Conservation (phyloP, 805 yeast genomes). For the Metschnikowia rubicola region DNA sequence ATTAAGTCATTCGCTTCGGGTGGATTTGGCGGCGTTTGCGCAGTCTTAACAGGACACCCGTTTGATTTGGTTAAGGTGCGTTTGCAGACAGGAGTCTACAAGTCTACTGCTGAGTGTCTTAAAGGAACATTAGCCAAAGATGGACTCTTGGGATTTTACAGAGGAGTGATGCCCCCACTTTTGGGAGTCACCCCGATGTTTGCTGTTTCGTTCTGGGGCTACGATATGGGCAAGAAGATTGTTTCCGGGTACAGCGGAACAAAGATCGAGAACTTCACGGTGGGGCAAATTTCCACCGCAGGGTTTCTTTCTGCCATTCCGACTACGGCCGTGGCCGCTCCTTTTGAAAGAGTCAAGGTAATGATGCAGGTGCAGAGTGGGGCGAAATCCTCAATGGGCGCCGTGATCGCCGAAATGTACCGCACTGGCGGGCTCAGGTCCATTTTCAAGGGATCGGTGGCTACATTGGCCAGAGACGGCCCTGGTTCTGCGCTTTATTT, state of each 20-base stretch:
- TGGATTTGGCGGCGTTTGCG: constrained; percentile 95
- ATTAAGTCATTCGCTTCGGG: constrained; percentile 86
- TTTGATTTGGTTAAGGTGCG: constrained; percentile 91
- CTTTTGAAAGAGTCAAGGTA: constrained; percentile 93
- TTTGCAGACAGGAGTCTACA: constrained; percentile 76
- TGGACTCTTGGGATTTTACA: constrained; percentile 77
- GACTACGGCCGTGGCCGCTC: constrained; percentile 94
- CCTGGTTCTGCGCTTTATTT: constrained; percentile 96
- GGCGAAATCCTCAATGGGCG: constrained; percentile 44
- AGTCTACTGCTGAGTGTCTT: constrained; percentile 64
- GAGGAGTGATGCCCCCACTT: constrained; percentile 93
- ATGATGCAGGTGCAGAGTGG: constrained; percentile 75
- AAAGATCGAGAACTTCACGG: constrained; percentile 45
- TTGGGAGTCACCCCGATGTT: constrained; percentile 98
- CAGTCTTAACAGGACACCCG: constrained; percentile 94
- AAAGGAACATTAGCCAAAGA: constrained; percentile 65
- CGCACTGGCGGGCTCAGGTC: constrained; percentile 80
- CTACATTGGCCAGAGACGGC: constrained; percentile 94
- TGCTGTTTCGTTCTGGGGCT: constrained; percentile 98
- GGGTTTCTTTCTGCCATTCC: constrained; percentile 95
- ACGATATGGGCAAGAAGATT: constrained; percentile 83
- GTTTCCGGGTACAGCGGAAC: constrained; percentile 48
- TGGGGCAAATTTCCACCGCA: constrained; percentile 78
- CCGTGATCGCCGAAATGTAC: constrained; percentile 66
- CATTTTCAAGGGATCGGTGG: constrained; percentile 84